Evolutionary conservation across 306 rosid species (phyloP).

Genomic region (Malus fusca): DNA sequence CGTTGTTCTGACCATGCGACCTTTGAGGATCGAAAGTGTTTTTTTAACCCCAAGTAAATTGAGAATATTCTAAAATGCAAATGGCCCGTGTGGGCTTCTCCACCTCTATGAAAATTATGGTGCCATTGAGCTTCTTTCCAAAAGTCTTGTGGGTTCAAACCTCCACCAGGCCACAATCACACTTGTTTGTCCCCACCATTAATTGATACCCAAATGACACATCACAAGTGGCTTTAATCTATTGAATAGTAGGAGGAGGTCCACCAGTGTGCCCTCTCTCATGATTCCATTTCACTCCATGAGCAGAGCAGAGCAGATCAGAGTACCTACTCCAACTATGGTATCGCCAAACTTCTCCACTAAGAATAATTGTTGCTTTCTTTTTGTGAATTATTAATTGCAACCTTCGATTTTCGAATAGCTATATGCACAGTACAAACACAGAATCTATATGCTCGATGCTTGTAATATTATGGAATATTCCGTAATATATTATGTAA

Average conservation of each 20-base stretch:
- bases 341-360: slow-evolving; percentile 1
- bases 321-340: not conserved
- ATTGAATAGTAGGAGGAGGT: not conserved
- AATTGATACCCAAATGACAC: not conserved
- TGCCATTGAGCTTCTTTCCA: not conserved
- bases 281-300: not conserved
- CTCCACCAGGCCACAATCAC: not conserved
- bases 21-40: not conserved
- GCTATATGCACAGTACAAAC: too few relatives aligned
- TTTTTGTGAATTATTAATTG: not conserved
- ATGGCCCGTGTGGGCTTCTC: not conserved
- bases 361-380: not conserved
- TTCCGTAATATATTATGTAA: not conserved
- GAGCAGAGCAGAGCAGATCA: not conserved
- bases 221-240: not conserved
- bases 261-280: not conserved
- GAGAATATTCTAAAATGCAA: not conserved
- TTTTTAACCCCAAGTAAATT: not conserved
- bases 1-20: not conserved
- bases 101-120: not conserved
- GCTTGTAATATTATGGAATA: not conserved
- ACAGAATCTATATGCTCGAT: not conserved
- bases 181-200: not conserved
- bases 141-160: not conserved
- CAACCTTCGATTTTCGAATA: not conserved